Evolutionary conservation across 106 monocot species (phyloP), one percentile per base, ranked within the genome.

Genomic region (Vanilla planifolia): DNA sequence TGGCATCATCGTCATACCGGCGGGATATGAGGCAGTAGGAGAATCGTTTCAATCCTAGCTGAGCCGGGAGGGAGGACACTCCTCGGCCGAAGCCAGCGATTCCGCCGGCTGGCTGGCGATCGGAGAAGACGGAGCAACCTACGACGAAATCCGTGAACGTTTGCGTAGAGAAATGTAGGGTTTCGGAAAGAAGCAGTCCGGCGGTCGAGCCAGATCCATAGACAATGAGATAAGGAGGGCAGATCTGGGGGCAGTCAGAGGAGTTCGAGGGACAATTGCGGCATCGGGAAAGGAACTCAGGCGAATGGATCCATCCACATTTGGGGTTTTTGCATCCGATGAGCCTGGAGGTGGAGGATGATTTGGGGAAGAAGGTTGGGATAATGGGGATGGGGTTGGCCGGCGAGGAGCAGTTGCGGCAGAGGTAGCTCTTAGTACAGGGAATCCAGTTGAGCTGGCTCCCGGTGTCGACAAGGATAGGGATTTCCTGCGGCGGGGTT

Each of bases 1-100:
- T 52, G 0, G 52, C n/a, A 48, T 65, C 59, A 51, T 92, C 92
- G 66, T 94, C 94, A 67, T 58, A 89, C 2, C 68, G 59, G 33
- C 89, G 89, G 41, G 89, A 89, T 30, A 86, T 34, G 43, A 94
- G 77, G 57, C 89, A 89, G 70, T 94, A 94, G 39, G 94, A 85
- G 85, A 89, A 89, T 8, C 80, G 47, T 11, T 55, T 51, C 25
- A 89, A 67, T 9, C 73, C 39, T 4, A 94, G 73, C 66, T 89
- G 94, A 1, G 75, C 17, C 1, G 89, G 83, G 10, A 94, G 11
- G 5, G 94, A 89, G n/a, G 82, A 43, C 8, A 69, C 32, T 25
- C 89, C 83, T 23, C 94, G 83, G 24, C 94, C 89, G 74, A 89
- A 89, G 0, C 75, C 94, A 6, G 85, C 89, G 52, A 95, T 67